Evolutionary conservation across 345 rosid species (phyloP), one percentile per base, ranked within the genome.

Genomic region (Adansonia digitata): DNA sequence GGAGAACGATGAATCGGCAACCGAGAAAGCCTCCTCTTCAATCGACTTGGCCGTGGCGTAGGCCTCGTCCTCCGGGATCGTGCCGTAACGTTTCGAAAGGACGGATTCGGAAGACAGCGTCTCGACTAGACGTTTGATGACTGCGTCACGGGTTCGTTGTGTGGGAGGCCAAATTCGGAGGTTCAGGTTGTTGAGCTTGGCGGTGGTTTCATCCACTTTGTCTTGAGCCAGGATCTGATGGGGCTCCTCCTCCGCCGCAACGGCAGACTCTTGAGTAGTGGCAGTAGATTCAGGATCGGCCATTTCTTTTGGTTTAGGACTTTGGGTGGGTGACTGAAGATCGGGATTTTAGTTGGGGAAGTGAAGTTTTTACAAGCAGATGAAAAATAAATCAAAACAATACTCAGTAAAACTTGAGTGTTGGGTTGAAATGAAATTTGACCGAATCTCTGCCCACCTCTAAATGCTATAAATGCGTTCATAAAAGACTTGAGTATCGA

Each of bases 161-260:
- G 94, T 78, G 8, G 94, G 98, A 0, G 98, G 98, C 98, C 98
- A 94, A 59, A 92, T 92, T 80, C 93, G 88, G 65, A 94, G 85
- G 0, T 90, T 52, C 65, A 84, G 81, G 53, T 71, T 51, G 62
- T 67, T 59, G 5, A 37, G 68, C 60, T 81, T 81, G 29, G 84
- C 62, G 1, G 76, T n/a, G 24, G 61, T 4, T 22, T 80, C 73
- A 51, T 52, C 11, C 56, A 69, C 70, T 55, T 69, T 57, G 34
- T 71, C 5, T 63, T 77, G 74, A 24, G 59, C 1, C 35, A 55
- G 64, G 77, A 52, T 48, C 53, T 56, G 22, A 7, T 68, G 52
- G 60, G 65, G 22, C 65, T 65, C 72, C 72, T 3, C 26, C 24
- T 45, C 43, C 1, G 77, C 55, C 1, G 77, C 57, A 5, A 67